Conservation (phyloP, 148 eudicot genomes). For the Rhododendron mucronatum region DNA sequence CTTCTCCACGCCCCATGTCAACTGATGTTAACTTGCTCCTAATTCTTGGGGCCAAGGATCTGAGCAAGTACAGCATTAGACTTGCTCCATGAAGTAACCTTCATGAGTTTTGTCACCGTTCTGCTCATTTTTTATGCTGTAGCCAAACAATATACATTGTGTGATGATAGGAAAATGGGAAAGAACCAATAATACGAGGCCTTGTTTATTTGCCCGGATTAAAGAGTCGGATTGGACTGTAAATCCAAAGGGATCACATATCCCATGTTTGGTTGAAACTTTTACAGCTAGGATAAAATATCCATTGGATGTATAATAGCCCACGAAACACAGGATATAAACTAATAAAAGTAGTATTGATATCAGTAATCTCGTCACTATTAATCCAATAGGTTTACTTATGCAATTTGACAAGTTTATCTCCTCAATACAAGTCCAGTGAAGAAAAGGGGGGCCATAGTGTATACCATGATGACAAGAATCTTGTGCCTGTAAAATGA, state of each 20-base stretch:
- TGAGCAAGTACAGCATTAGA: not conserved
- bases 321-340: not conserved
- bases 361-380: not conserved
- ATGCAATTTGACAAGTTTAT: not conserved
- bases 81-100: not conserved
- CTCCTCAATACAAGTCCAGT: not conserved
- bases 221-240: not conserved
- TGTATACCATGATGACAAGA: not conserved
- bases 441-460: not conserved
- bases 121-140: not conserved
- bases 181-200: not conserved
- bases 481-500: not conserved
- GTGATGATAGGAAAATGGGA: not conserved
- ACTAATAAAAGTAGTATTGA: not conserved
- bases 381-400: not conserved
- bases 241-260: not conserved
- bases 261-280: not conserved
- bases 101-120: not conserved
- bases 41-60: not conserved
- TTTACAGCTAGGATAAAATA: not conserved
- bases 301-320: not conserved
- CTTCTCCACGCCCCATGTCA: not conserved
- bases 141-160: not conserved
- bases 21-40: conserved; percentile 1
- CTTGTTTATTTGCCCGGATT: not conserved